These are phyloP conservation scores for Manihot esculenta DNA, from an alignment of 441 rosid species.

Conservation along the genomic window DNA sequence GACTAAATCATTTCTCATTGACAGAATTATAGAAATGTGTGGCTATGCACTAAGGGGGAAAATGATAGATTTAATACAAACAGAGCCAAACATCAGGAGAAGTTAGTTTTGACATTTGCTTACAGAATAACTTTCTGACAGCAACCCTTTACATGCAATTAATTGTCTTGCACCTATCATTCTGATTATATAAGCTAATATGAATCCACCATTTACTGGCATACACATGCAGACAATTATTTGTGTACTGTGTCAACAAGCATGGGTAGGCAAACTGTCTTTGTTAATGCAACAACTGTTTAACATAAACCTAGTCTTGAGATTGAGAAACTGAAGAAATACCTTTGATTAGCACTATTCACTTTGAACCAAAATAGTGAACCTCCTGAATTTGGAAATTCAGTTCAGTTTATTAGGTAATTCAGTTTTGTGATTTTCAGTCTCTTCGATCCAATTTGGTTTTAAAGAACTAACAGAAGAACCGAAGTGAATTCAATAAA, in stretches of 20 bases:
- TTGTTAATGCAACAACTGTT: not conserved
- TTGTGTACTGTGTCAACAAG: not conserved
- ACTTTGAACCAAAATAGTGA: no score
- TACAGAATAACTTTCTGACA: not conserved
- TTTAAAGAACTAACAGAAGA: no score
- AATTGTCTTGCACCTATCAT: not conserved
- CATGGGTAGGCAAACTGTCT: not conserved
- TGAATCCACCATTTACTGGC: no score
- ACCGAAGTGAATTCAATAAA: no score
- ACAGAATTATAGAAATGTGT: not conserved
- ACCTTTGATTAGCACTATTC: no score
- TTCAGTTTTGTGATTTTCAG: no score
- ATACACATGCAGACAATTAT: not conserved
- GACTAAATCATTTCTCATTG: not conserved
- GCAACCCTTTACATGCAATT: not conserved
- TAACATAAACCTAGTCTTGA: not conserved
- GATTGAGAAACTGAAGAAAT: not conserved
- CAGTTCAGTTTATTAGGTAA: no score
- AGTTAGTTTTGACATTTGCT: constrained; percentile 10
- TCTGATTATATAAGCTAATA: not conserved
- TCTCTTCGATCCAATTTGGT: no score
- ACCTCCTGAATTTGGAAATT: no score
- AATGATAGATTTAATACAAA: not conserved
- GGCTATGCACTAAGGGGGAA: not conserved
- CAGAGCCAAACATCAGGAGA: not conserved